Conservation (phyloP, 345 rosid genomes). For the Sisymbrium irio region DNA sequence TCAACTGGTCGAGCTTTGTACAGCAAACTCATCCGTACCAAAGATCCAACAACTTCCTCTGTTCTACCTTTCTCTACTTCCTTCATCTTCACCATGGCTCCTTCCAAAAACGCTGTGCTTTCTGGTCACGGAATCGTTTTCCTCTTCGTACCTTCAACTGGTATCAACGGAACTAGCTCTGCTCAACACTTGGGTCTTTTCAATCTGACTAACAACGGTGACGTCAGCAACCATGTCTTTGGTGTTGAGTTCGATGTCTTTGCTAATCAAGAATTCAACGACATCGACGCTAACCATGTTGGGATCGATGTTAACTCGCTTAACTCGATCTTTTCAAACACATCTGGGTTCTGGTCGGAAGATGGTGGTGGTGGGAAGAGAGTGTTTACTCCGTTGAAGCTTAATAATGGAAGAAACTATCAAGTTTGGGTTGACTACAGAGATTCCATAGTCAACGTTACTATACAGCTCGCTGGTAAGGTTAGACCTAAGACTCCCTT, state of each 20-base stretch:
- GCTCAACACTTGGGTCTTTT: conserved; percentile 49
- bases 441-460: conserved; percentile 41
- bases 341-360: conserved; percentile 43
- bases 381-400: conserved; percentile 47
- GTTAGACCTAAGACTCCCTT: conserved; percentile 44
- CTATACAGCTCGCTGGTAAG: conserved; percentile 38
- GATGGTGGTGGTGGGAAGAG: conserved; percentile 2
- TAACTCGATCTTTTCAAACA: conserved; percentile 23
- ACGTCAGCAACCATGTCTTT: conserved; percentile 32
- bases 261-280: conserved; percentile 46
- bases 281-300: conserved; percentile 45
- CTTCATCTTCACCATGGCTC: conserved; percentile 55
- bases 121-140: conserved; percentile 59
- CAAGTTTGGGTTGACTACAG: conserved; percentile 80
- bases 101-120: conserved; percentile 32
- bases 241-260: conserved; percentile 54
- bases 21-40: conserved; percentile 34
- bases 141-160: conserved; percentile 39
- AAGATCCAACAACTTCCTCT: conserved; percentile 38
- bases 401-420: conserved; percentile 68
- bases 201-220: conserved; percentile 46
- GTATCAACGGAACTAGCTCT: conserved; percentile 42
- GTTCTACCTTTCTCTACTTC: conserved; percentile 48
- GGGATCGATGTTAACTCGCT: conserved; percentile 49
- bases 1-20: conserved; percentile 46